phyloP scores from a whole-genome alignment of 2,329 filamentous ascomycete genomes.

The Didymella lethalis region DNA sequence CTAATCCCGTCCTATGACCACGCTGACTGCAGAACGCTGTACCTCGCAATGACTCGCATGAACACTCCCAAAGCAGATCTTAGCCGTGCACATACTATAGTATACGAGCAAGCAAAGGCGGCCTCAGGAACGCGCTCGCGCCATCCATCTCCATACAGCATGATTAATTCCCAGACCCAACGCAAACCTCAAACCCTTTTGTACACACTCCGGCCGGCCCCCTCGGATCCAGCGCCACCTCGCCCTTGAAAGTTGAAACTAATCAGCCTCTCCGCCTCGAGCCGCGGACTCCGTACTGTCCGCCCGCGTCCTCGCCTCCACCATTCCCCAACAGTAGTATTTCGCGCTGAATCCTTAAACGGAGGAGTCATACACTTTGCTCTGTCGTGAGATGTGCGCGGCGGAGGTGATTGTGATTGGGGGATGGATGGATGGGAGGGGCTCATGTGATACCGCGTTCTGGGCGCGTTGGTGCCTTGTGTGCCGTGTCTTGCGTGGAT shows the following conservation, averaged over 20 bases:
- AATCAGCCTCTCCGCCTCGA: not conserved
- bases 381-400: not conserved
- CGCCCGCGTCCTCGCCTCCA: not conserved
- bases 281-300: not conserved
- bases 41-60: not conserved
- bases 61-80: not conserved
- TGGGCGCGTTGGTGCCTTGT: constrained; percentile 17
- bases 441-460: constrained; percentile 33
- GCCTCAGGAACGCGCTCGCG: not conserved
- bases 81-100: not conserved
- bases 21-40: not conserved
- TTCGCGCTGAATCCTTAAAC: not conserved
- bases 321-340: not conserved
- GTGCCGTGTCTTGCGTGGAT: not conserved
- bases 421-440: not conserved
- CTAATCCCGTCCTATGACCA: not conserved
- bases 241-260: no score
- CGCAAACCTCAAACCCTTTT: not conserved
- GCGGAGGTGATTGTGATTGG: constrained; percentile 16
- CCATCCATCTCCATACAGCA: not conserved
- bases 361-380: constrained; percentile 20
- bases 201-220: not conserved
- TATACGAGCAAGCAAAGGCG: not conserved
- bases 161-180: not conserved
- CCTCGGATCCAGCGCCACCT: not conserved